phyloP scores from a whole-genome alignment of 768 basidiomycete genomes.

The Zangia roseola region DNA sequence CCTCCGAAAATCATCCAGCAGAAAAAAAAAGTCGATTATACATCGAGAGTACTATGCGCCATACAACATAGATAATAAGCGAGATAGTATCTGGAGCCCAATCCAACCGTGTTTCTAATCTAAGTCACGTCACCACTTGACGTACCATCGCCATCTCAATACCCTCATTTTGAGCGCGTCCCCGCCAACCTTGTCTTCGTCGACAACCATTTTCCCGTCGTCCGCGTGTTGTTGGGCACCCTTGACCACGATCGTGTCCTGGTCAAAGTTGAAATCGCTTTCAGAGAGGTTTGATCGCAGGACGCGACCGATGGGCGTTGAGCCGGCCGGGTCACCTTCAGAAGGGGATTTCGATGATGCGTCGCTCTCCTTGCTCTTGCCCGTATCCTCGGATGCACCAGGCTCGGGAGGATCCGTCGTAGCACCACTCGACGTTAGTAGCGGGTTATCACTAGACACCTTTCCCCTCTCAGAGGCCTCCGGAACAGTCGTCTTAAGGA shows the following conservation, averaged over 20 bases:
- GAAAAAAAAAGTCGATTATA: background rate
- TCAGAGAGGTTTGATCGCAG: conserved; percentile 20
- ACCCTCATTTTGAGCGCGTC: conserved; percentile 24
- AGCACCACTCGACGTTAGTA: background rate
- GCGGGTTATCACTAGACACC: too few species aligned
- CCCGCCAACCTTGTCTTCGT: conserved; percentile 2
- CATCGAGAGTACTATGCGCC: conserved; percentile 7
- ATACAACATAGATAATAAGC: conserved; percentile 14
- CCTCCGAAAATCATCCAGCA: too few species aligned
- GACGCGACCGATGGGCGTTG: conserved; percentile 3
- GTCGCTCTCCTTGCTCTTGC: conserved; percentile 1
- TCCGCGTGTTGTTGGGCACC: background rate
- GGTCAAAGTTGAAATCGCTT: conserved; percentile 23
- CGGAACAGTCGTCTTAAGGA: background rate
- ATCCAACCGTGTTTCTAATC: background rate
- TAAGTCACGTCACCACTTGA: background rate
- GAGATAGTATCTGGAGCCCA: conserved; percentile 9
- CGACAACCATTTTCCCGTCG: conserved; percentile 14
- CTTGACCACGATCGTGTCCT: conserved; percentile 17
- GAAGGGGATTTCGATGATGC: background rate
- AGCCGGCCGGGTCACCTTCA: background rate
- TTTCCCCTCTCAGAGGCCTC: background rate
- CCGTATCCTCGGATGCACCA: background rate
- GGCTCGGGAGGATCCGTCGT: conserved; percentile 6
- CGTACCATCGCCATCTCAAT: conserved; percentile 28